These are phyloP conservation scores for Schwanniomyces yamadae DNA, from an alignment of 805 yeast species.

Conservation along the genomic window DNA sequence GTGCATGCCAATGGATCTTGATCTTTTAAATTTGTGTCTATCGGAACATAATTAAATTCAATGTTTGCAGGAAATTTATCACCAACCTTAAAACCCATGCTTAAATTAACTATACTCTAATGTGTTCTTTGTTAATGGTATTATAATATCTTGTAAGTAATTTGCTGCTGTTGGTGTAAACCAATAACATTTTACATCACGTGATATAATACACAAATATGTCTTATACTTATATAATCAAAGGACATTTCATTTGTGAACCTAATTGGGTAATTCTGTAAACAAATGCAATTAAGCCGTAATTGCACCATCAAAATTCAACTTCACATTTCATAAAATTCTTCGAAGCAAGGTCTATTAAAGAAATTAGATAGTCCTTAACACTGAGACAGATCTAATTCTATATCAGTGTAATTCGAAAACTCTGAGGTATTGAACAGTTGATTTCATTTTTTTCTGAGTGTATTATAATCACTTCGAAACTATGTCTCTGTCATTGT, in stretches of 20 bases:
- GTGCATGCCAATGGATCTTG: conserved; percentile 35
- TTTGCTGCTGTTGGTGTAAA: too few relatives aligned
- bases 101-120: too few relatives aligned
- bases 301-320: too few relatives aligned
- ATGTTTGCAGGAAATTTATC: conserved; percentile 33
- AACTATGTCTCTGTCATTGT: conserved; percentile 9
- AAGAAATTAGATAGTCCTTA: too few relatives aligned
- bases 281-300: conserved; percentile 7
- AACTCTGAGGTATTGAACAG: too few relatives aligned
- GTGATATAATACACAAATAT: neutral
- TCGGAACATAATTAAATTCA: conserved; percentile 38
- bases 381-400: too few relatives aligned
- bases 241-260: conserved; percentile 9
- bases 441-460: neutral
- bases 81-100: conserved; percentile 20
- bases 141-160: too few relatives aligned
- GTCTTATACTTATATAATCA: neutral
- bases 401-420: too few relatives aligned
- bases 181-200: neutral
- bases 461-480: neutral
- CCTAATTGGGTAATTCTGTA: conserved; percentile 10
- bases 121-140: too few relatives aligned
- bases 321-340: too few relatives aligned
- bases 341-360: neutral
- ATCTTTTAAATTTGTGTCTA: conserved; percentile 25